Evolutionary conservation across 306 rosid species (phyloP).

Genomic region (Lathyrus aphaca): DNA sequence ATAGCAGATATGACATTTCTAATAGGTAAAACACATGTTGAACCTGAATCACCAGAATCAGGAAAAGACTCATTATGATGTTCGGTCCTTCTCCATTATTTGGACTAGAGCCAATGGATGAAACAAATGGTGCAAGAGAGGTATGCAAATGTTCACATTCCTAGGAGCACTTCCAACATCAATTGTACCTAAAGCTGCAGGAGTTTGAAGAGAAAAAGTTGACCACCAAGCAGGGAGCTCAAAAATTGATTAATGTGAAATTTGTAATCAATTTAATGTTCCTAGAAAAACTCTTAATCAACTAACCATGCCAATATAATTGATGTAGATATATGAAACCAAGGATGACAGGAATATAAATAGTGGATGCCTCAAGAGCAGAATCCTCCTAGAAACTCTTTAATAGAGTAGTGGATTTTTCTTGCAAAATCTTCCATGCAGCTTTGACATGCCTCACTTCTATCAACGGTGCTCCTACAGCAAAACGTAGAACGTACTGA

Average conservation of each 20-base stretch:
- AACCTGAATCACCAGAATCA: too few species aligned
- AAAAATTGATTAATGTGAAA: background rate
- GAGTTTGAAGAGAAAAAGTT: too few species aligned
- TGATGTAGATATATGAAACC: background rate
- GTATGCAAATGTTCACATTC: too few species aligned
- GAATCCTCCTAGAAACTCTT: slow-evolving; percentile 35
- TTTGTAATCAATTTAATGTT: background rate
- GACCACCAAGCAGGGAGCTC: too few species aligned
- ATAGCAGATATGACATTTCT: too few species aligned
- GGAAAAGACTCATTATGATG: too few species aligned
- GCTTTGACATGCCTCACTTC: slow-evolving; percentile 69
- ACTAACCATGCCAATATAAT: background rate
- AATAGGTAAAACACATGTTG: too few species aligned
- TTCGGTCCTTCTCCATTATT: too few species aligned
- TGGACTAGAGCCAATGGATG: too few species aligned
- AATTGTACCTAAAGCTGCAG: too few species aligned
- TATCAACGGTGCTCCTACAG: slow-evolving; percentile 92
- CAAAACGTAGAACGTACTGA: slow-evolving; percentile 67
- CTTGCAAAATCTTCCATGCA: slow-evolving; percentile 79
- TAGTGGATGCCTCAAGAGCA: slow-evolving; percentile 29
- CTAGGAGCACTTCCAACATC: too few species aligned
- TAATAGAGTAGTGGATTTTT: slow-evolving; percentile 69
- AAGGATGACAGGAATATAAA: slow-evolving; percentile 17
- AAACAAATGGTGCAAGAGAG: too few species aligned
- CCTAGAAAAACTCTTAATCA: background rate